A percentile compares a stretch with the other conserved stretches of the same genome.
Conservation (phyloP, 176 grass and related monocot species). For the Cenchrus purpureus region DNA sequence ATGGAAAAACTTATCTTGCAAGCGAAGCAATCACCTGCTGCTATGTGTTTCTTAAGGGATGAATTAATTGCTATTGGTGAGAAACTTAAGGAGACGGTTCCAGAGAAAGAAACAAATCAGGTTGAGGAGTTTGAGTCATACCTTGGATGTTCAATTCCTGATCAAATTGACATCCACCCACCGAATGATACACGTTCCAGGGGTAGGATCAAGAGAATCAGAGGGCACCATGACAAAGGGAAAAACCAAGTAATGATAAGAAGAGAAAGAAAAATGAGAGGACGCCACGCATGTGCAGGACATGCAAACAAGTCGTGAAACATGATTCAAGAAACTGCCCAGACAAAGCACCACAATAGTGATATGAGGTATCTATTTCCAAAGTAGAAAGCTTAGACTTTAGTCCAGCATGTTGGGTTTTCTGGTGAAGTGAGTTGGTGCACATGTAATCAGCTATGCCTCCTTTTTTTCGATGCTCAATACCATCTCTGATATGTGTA, state of each 20-base stretch:
- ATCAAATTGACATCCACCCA: background rate
- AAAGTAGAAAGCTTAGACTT: too few species aligned
- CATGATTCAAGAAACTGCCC: too few species aligned
- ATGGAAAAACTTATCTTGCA: background rate
- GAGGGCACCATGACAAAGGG: background rate
- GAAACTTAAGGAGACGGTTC: background rate
- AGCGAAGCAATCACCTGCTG: background rate
- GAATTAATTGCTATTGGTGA: background rate
- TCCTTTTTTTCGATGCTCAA: too few species aligned
- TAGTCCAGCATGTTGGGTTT: too few species aligned
- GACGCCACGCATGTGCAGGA: background rate
- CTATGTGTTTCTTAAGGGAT: background rate
- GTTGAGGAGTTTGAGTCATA: background rate
- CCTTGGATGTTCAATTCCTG: background rate
- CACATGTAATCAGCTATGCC: too few species aligned
- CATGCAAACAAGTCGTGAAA: too few species aligned
- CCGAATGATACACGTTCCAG: background rate
- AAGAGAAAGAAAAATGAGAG: background rate
- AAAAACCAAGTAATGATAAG: background rate
- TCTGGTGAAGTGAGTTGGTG: too few species aligned
- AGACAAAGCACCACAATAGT: too few species aligned
- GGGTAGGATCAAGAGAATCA: constrained; percentile 11
- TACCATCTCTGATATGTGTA: too few species aligned
- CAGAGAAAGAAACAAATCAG: background rate
- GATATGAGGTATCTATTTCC: too few species aligned